Conservation (phyloP, 306 rosid species). For the Cyclanthera cordifolia region DNA sequence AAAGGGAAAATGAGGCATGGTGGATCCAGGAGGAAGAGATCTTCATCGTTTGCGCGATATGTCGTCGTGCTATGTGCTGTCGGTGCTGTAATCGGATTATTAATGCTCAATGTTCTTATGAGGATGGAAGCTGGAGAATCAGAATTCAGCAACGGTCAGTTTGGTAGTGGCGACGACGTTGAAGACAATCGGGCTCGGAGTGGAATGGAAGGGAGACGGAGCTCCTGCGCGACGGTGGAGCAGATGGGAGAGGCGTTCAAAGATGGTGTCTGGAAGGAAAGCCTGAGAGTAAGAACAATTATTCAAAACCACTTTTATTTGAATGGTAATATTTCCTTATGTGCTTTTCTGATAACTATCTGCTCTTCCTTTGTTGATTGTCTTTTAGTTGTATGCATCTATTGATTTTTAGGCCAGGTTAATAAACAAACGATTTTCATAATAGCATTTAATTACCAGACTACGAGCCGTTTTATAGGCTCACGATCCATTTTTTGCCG, state of each 20-base stretch:
- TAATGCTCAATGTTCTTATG: slow-evolving; percentile 39
- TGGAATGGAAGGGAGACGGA: slow-evolving; percentile 11
- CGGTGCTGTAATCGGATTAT: slow-evolving; percentile 33
- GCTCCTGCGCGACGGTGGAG: slow-evolving; percentile 69
- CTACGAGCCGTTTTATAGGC: not conserved
- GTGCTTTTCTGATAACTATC: not conserved
- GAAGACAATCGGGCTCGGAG: not conserved
- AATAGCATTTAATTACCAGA: not conserved
- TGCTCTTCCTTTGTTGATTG: not conserved
- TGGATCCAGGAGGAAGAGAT: slow-evolving; percentile 37
- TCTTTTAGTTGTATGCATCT: too few relatives aligned
- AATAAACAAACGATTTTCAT: not conserved
- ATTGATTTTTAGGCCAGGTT: not conserved
- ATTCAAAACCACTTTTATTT: slow-evolving; percentile 50
- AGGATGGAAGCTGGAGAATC: slow-evolving; percentile 17
- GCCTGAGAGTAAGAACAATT: slow-evolving; percentile 48
- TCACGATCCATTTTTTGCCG: not conserved
- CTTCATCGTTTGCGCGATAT: slow-evolving; percentile 26
- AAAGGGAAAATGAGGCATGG: slow-evolving; percentile 39
- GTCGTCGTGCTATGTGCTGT: slow-evolving; percentile 36
- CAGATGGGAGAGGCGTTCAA: slow-evolving; percentile 62
- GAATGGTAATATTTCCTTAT: slow-evolving; percentile 35
- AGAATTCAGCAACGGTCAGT: slow-evolving; percentile 15
- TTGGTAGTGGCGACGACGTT: slow-evolving; percentile 4
- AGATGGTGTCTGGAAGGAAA: slow-evolving; percentile 29